Conservation (phyloP, 2,329 filamentous ascomycete genomes). For the Alternaria postmessia region DNA sequence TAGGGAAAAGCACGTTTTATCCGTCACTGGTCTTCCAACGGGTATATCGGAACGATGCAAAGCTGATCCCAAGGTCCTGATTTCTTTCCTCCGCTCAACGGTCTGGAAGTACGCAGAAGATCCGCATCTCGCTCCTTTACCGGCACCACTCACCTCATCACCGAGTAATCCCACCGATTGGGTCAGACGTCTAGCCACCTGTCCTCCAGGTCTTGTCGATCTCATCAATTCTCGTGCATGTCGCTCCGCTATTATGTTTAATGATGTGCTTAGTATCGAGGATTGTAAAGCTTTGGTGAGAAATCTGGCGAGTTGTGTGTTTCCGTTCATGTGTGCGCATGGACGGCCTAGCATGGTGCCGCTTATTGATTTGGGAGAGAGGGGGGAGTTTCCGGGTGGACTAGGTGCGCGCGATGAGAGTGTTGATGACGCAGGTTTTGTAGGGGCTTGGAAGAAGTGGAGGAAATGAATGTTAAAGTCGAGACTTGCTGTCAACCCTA, state of each 20-base stretch:
- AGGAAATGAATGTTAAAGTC: background rate
- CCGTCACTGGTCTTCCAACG: conserved; percentile 69
- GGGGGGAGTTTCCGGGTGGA: background rate
- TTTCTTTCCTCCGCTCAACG: conserved; percentile 78
- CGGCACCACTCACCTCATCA: background rate
- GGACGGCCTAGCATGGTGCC: conserved; percentile 66
- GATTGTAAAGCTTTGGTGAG: conserved; percentile 68
- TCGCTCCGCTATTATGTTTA: conserved; percentile 86
- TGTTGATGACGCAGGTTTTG: background rate
- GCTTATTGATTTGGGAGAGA: conserved; percentile 42
- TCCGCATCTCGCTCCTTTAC: conserved; percentile 2
- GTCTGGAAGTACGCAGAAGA: conserved; percentile 66
- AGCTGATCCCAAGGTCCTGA: conserved; percentile 73
- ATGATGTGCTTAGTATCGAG: conserved; percentile 67
- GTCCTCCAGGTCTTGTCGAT: conserved; percentile 78
- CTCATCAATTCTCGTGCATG: conserved; percentile 79
- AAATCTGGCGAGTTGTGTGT: conserved; percentile 68
- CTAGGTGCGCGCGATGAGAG: background rate
- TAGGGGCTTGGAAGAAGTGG: conserved; percentile 3
- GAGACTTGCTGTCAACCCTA: too few species aligned
- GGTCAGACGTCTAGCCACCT: conserved; percentile 70
- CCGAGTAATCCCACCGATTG: conserved; percentile 52
- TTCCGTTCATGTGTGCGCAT: conserved; percentile 87
- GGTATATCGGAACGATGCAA: conserved; percentile 79
- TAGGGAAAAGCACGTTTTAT: conserved; percentile 45